phyloP scores from a whole-genome alignment of 345 rosid species.

The Durio zibethinus region DNA sequence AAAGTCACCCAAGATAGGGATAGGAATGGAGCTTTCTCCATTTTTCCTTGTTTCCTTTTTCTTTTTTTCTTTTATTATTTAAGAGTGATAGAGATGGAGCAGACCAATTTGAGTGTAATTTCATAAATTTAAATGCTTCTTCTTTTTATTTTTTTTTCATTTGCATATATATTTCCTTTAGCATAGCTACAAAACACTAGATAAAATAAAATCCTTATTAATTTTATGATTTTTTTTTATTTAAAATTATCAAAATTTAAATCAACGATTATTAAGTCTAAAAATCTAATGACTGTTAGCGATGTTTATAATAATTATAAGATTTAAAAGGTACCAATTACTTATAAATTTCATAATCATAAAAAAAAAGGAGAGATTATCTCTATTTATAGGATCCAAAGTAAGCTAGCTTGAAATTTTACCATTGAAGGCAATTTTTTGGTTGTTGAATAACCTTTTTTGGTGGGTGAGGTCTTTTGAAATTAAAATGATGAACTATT shows the following conservation, averaged over 20 bases:
- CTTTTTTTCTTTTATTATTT: background rate
- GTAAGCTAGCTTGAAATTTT: background rate
- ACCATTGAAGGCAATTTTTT: background rate
- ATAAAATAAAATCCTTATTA: background rate
- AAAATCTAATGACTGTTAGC: too few relatives aligned
- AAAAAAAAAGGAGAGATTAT: background rate
- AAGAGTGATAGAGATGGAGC: background rate
- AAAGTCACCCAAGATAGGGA: constrained; percentile 2
- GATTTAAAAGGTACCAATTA: background rate
- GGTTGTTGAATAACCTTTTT: background rate
- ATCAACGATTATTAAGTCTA: too few relatives aligned
- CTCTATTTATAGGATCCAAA: background rate
- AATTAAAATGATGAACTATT: background rate
- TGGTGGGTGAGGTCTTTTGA: background rate
- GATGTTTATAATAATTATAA: background rate
- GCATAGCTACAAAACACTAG: background rate
- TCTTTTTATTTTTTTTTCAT: background rate
- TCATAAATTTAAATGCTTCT: background rate
- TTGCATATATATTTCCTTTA: background rate
- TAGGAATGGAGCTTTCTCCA: background rate
- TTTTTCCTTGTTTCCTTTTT: background rate
- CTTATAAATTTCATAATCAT: background rate
- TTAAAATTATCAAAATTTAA: too few relatives aligned
- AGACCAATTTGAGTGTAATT: background rate
- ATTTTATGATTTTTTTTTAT: too few relatives aligned